phyloP scores from a whole-genome alignment of 257 asterid genomes.

The Scutellaria barbata region DNA sequence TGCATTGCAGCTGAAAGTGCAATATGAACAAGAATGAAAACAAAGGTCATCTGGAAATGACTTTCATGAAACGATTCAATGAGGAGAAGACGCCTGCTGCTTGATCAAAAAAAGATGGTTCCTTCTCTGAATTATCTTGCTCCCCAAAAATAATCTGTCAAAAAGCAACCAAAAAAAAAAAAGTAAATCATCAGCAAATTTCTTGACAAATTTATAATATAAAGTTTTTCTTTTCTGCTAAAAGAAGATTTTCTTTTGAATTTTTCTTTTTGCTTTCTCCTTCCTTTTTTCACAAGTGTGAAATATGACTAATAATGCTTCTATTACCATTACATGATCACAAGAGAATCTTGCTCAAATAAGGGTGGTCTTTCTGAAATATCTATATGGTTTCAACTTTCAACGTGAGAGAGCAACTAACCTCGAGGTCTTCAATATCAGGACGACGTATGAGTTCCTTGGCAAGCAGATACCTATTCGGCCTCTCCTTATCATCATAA shows the following conservation, averaged over 20 bases:
- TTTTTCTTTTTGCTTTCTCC: background rate
- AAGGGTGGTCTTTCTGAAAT: background rate
- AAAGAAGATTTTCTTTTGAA: background rate
- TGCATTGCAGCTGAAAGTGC: background rate
- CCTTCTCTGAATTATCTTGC: constrained; percentile 54
- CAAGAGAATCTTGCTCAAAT: background rate
- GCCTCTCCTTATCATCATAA: constrained; percentile 88
- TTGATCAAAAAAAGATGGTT: constrained; percentile 71
- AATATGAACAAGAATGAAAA: background rate
- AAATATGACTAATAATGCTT: background rate
- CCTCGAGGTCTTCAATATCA: constrained; percentile 90
- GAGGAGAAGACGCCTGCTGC: constrained; percentile 87
- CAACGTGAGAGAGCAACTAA: constrained; percentile 42
- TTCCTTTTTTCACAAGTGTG: too few species aligned
- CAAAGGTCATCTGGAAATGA: constrained; percentile 66
- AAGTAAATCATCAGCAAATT: background rate
- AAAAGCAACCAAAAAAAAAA: background rate
- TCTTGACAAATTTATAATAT: background rate
- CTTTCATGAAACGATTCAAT: constrained; percentile 81
- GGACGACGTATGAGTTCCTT: constrained; percentile 82
- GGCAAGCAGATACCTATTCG: constrained; percentile 84
- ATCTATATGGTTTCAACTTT: background rate
- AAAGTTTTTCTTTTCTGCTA: too few species aligned
- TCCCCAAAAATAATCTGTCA: constrained; percentile 76
- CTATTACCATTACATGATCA: background rate